Evolutionary conservation across 2,329 filamentous ascomycete genomes (phyloP).

Genomic region (Endothia cerciana): DNA sequence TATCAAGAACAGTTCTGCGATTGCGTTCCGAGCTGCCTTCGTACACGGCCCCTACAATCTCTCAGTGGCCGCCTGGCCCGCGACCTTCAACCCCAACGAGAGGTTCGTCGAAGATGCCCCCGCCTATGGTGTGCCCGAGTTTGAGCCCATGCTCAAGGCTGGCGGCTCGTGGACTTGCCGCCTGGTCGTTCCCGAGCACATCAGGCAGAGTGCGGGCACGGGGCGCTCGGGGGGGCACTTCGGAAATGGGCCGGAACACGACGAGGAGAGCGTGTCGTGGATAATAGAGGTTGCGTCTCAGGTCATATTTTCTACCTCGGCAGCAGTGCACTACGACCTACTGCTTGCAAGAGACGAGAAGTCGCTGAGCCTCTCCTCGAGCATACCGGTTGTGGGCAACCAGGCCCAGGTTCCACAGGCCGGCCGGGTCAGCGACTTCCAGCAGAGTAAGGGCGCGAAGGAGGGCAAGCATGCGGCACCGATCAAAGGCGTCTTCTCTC

Average conservation of each 20-base stretch:
- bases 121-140: constrained; percentile 80
- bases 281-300: constrained; percentile 90
- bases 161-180: constrained; percentile 84
- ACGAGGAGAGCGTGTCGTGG: constrained; percentile 73
- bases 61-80: constrained; percentile 83
- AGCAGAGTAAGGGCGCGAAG: constrained; percentile 62
- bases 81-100: constrained; percentile 79
- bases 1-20: constrained; percentile 88
- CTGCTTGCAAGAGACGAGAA: constrained; percentile 84
- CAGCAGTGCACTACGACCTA: constrained; percentile 85
- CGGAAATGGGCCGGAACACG: constrained; percentile 48
- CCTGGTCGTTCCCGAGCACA: constrained; percentile 77
- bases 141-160: constrained; percentile 95
- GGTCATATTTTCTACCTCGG: constrained; percentile 89
- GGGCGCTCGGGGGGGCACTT: constrained; percentile 49
- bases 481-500: constrained; percentile 79
- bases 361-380: constrained; percentile 69
- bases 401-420: constrained; percentile 60
- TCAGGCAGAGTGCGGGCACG: constrained; percentile 66
- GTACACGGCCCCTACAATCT: constrained; percentile 95
- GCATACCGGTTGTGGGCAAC: constrained; percentile 49
- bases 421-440: constrained; percentile 77
- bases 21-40: constrained; percentile 91
- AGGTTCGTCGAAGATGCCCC: constrained; percentile 69
- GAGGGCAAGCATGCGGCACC: constrained; percentile 65